Base-by-base conservation (phyloP, 306 rosid genomes). In the Sphenostylis stenocarpa region DNA sequence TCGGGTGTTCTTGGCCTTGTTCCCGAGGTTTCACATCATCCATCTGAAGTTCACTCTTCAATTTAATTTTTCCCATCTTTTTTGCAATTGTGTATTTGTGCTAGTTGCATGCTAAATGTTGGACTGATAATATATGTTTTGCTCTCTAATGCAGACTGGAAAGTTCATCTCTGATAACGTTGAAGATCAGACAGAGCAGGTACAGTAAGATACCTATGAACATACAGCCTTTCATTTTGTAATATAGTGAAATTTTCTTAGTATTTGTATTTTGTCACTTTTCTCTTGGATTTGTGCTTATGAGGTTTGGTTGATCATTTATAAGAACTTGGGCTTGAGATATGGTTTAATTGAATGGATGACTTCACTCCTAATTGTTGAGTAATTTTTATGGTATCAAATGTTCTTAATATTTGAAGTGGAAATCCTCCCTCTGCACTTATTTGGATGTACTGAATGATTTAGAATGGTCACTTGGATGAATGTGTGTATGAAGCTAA, bases 151-250 rank as follows among this genome's bases (percentile, higher is more conserved):
- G 63, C 83, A 94, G 98, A 89, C 97, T 0, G 98, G 98, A 75
- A 92, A 95, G 69, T 91, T 95, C 52, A 67, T 87, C 64, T 95
- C 98, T 1, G 93, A 90, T 41, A 63, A 81, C 79, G 89, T 95
- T 77, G 97, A 89, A 86, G 97, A 73, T 78, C 97, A 95, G 85
- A 90, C 98, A 6, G 98, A 90, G 87, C 98, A 95, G 97, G 98
- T 90, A 85, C 44, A 14, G 75, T 49, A 70, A 38, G 19, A 31
- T 2, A 55, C 43, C 48, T 33, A 56, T 73, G 48, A 19, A 49
- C 72, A 57, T 34, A 57, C 11, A 9, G 13, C 67, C 49, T 64
- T 48, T 74, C 11, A 5, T 67, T 26, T 39, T 41, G 12, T 41
- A 10, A 10, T 60, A 15, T 16, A 20, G 2, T 16, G 21, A 29